Base-by-base conservation (phyloP, 768 basidiomycete species). In the Boletus subparvulus region DNA sequence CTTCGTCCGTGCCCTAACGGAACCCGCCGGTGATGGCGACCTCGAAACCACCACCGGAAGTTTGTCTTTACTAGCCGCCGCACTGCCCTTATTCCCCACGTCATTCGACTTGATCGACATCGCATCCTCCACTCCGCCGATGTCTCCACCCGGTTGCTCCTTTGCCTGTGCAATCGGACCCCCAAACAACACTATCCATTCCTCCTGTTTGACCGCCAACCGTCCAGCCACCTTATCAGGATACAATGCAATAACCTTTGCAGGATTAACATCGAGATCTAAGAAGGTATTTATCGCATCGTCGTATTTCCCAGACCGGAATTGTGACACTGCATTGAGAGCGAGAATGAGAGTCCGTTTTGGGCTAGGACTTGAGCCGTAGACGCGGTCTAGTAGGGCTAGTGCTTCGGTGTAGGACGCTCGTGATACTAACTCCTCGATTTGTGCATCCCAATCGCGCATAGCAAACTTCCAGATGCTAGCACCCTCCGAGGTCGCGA, bases 161-260 rank as follows among this genome's bases (percentile, higher is more conserved):
- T 55, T 62, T 28, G 48, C 3, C 3, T 54, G 64, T 33, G 53
- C 59, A 63, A 58, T 62, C 67, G 83, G 86, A 3, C 95, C 96
- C 6, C 93, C 95, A 67, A 91, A 97, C 4, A 95, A 73, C 6
- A 80, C 76, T 65, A 96, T 87, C 90, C 93, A 94, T 8, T 78
- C 74, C 2, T 87, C 86, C 43, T 74, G 80, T 12, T 86, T 82
- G 0, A 88, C 82, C 6, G 85, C 77, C 9, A 98, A 73, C 33
- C 90, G 80, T 7, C 96, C 96, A 1, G 93, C 82, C 4, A 98
- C 82, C 13, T 78, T 77, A 36, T 89, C 84, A 0, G 92, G 90
- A 70, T 92, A 99, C 7, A 98, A 75, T 2, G 94, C 88, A 21
- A 98, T 80, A 4, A 99, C 92, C 66, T 94, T 93, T 0, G 95